Evolutionary conservation across 1,284 basidiomycete species (phyloP).

Genomic region (Trametes sp.): DNA sequence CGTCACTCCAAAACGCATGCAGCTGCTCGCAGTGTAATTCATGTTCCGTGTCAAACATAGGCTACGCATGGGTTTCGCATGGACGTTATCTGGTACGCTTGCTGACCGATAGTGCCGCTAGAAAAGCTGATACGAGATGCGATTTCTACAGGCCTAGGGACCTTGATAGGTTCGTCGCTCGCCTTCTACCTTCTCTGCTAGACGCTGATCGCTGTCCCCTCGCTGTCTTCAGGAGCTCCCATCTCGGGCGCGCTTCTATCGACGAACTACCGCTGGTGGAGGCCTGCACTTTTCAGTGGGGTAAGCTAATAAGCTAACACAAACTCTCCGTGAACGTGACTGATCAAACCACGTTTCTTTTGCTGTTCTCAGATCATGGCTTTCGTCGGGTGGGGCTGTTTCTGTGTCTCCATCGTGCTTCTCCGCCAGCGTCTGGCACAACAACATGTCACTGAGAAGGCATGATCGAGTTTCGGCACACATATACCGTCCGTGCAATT

Average conservation of each 20-base stretch:
- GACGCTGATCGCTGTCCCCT: no score
- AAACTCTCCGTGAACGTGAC: neutral
- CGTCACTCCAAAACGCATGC: no score
- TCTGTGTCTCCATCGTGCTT: constrained; percentile 11
- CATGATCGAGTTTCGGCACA: no score
- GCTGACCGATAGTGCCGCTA: no score
- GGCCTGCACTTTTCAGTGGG: constrained; percentile 29
- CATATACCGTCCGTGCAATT: no score
- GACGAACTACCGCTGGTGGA: constrained; percentile 26
- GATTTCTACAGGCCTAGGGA: constrained; percentile 21
- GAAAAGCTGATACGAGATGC: neutral
- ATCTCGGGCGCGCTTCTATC: constrained; percentile 31
- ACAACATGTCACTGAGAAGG: neutral
- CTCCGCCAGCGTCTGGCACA: constrained; percentile 10
- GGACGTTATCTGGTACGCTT: constrained; percentile 16
- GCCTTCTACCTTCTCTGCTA: no score
- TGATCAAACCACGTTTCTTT: no score
- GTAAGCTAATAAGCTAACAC: constrained; percentile 16
- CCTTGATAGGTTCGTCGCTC: constrained; percentile 26
- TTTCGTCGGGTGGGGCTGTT: constrained; percentile 14
- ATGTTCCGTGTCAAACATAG: no score
- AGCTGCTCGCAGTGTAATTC: no score
- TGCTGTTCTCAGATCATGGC: constrained; percentile 14
- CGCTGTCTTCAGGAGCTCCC: no score
- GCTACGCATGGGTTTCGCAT: constrained; percentile 29